These are phyloP conservation scores for Fusarium concolor DNA, from an alignment of 2,329 filamentous ascomycete genomes.

Conservation along the genomic window DNA sequence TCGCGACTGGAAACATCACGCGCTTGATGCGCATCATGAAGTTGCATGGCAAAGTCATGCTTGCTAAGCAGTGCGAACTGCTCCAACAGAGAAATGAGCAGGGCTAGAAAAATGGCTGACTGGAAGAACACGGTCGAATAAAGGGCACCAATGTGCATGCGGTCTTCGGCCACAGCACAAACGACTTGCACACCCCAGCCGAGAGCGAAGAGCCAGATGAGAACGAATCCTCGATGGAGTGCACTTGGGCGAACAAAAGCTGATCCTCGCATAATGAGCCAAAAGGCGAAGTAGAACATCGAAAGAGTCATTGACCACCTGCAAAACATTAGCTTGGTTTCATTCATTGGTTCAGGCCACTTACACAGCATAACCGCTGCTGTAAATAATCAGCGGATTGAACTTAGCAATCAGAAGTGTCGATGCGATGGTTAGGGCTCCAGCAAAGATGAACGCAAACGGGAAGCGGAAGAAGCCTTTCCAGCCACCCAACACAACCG, in stretches of 20 bases:
- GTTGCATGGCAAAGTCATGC: conserved; percentile 71
- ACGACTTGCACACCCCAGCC: conserved; percentile 79
- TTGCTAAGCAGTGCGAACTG: conserved; percentile 81
- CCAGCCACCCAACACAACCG: conserved; percentile 77
- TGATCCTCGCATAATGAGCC: conserved; percentile 83
- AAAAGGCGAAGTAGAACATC: conserved; percentile 82
- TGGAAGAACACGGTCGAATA: conserved; percentile 88
- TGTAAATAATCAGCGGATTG: conserved; percentile 93
- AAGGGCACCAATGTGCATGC: conserved; percentile 76
- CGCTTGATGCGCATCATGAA: conserved; percentile 62
- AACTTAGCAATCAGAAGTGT: conserved; percentile 82
- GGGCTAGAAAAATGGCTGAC: conserved; percentile 77
- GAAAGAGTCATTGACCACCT: conserved; percentile 87
- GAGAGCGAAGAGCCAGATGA: conserved; percentile 85
- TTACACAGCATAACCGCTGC: conserved; percentile 82
- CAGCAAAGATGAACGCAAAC: conserved; percentile 76
- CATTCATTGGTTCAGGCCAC: conserved; percentile 22
- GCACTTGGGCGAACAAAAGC: conserved; percentile 86
- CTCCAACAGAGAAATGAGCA: conserved; percentile 82
- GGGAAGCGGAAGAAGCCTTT: conserved; percentile 88
- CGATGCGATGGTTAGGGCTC: conserved; percentile 75
- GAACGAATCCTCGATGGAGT: conserved; percentile 81
- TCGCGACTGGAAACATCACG: conserved; percentile 52
- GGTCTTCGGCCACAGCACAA: conserved; percentile 80
- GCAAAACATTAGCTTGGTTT: conserved; percentile 28